Base-by-base conservation (phyloP, 2,329 filamentous ascomycete species). In the Apiospora pterosperma region DNA sequence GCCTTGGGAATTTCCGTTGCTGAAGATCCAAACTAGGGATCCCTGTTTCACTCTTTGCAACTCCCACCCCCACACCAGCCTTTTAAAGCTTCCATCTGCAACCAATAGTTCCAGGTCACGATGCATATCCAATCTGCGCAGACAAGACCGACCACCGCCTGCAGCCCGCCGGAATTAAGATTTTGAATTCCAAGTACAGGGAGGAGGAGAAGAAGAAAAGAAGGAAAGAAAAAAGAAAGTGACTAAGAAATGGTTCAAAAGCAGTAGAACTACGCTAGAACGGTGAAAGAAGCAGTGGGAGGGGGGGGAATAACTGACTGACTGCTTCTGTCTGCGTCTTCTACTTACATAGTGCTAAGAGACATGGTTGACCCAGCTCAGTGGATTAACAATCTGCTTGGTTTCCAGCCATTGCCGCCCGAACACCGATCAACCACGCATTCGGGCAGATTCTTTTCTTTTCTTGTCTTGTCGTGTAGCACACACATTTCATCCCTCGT, bases 1-100 rank as follows among this genome's bases (percentile, higher is more conserved):
- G 6, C 25, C 25, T 52, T 52, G 42, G n/a, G 41, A 44, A 44
- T 44, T 44, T 42, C n/a, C 23, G 25, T 31, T 52, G 44, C 44
- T 52, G 44, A 52, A 52, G 44, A 52, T 52, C 44, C 44, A 52
- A 55, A 55, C 48, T 55, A 55, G 48, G 48, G 48, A 55, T 55
- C 48, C 48, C 48, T 28, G 48, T 55, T 55, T 34, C 48, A n/a
- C 28, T 6, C 16, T n/a, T n/a, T n/a, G n/a, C n/a, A n/a, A n/a
- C n/a, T n/a, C 19, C 48, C 48, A 28, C 48, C 48, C 25, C 48
- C 16, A 34, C 48, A 11, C 14, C 36, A 39, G 36, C 36, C n/a
- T n/a, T n/a, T 10, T n/a, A 16, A 55, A 25, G 19, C 25, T 52
- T 7, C 44, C 28, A n/a, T 55, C 28, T 28, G 48, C 28, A 55